phyloP scores from a whole-genome alignment of 2,329 filamentous ascomycete species.

The Fonsecaea monophora region DNA sequence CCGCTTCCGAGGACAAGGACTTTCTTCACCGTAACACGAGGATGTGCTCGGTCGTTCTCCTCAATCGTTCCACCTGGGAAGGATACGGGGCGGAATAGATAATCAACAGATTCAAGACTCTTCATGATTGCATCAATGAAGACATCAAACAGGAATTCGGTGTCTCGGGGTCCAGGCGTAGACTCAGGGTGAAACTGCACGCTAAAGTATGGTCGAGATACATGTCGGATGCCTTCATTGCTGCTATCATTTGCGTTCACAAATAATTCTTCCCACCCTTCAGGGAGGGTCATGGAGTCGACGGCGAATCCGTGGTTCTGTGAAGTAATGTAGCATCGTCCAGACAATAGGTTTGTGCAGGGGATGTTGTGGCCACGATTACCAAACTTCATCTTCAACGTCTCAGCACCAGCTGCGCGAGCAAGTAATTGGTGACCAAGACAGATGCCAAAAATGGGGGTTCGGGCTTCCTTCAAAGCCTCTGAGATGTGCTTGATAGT shows the following conservation, averaged over 20 bases:
- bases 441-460: constrained; percentile 95
- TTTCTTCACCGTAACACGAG: constrained; percentile 87
- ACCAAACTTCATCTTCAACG: constrained; percentile 98
- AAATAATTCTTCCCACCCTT: constrained; percentile 90
- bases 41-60: constrained; percentile 78
- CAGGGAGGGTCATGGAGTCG: constrained; percentile 74
- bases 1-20: constrained; percentile 92
- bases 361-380: constrained; percentile 99
- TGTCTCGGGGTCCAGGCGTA: constrained; percentile 92
- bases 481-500: constrained; percentile 81
- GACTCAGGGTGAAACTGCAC: constrained; percentile 99
- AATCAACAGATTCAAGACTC: constrained; percentile 69
- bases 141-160: constrained; percentile 95
- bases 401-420: constrained; percentile 82
- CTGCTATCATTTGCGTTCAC: constrained; percentile 98
- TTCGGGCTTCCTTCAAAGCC: constrained; percentile 78
- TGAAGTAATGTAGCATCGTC: constrained; percentile 97
- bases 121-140: constrained; percentile 86
- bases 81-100: constrained; percentile 74
- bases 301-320: constrained; percentile 98
- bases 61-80: constrained; percentile 85
- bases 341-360: constrained; percentile 92
- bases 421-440: constrained; percentile 92
- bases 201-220: constrained; percentile 88
- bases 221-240: constrained; percentile 96